A percentile compares a stretch with the other conserved stretches of the same genome.
Conservation (phyloP, 179 eudicot species). For the Silene vulgaris region DNA sequence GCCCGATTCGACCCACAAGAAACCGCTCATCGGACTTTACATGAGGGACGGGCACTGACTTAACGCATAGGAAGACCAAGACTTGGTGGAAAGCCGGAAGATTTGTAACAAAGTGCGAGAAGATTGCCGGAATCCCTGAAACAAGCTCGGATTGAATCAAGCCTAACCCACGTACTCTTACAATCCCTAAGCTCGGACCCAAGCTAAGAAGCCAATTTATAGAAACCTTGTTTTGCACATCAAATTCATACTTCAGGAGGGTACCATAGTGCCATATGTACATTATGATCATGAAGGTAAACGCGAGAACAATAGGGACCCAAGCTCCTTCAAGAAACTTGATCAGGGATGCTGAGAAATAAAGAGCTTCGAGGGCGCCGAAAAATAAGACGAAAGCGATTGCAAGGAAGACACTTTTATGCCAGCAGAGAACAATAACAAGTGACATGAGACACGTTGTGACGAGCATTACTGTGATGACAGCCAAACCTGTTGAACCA, state of each 20-base stretch:
- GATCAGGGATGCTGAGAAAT: constrained; percentile 82
- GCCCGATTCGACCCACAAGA: constrained; percentile 79
- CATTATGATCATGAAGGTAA: constrained; percentile 69
- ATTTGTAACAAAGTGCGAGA: constrained; percentile 91
- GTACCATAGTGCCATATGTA: constrained; percentile 84
- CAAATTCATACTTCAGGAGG: constrained; percentile 66
- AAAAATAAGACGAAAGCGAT: constrained; percentile 65
- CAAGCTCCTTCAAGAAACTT: constrained; percentile 94
- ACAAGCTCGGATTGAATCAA: constrained; percentile 81
- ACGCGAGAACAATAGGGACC: constrained; percentile 79
- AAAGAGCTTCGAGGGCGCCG: constrained; percentile 77
- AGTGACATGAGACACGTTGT: constrained; percentile 95
- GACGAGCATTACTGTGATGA: constrained; percentile 89
- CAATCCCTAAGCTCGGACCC: constrained; percentile 83
- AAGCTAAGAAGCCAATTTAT: constrained; percentile 84
- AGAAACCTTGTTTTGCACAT: constrained; percentile 88
- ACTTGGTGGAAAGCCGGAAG: constrained; percentile 94
- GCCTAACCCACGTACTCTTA: constrained; percentile 82
- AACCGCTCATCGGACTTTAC: constrained; percentile 80
- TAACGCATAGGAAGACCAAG: constrained; percentile 72
- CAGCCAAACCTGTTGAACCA: constrained; percentile 69
- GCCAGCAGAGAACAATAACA: constrained; percentile 84
- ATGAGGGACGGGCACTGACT: constrained; percentile 75
- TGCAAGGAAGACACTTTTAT: constrained; percentile 54
- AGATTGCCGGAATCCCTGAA: constrained; percentile 83